These are phyloP conservation scores for Lachnellula suecica DNA, from an alignment of 2,329 filamentous ascomycete species.

Conservation along the genomic window DNA sequence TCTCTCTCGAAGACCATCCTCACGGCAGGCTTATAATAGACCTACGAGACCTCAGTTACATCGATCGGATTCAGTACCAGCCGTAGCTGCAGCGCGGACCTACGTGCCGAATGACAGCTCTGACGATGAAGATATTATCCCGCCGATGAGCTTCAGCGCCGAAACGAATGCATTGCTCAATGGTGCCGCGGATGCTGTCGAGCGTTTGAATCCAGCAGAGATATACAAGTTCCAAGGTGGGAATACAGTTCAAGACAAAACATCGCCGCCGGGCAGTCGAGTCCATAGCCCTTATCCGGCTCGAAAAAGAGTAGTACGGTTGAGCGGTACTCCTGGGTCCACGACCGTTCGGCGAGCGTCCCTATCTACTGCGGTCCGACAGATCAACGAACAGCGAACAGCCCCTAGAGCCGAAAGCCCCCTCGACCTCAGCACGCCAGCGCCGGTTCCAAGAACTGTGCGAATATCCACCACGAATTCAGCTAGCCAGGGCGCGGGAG, in stretches of 20 bases:
- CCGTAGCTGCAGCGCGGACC: conserved; percentile 38
- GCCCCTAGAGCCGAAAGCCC: conserved; percentile 26
- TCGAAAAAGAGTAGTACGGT: conserved; percentile 29
- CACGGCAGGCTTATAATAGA: conserved; percentile 51
- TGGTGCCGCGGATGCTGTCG: conserved; percentile 45
- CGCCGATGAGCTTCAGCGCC: conserved; percentile 84
- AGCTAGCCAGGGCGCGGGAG: conserved; percentile 22
- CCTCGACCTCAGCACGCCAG: conserved; percentile 32
- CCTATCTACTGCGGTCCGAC: conserved; percentile 26
- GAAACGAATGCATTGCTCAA: conserved; percentile 83
- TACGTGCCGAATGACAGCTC: conserved; percentile 76
- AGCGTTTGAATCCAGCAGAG: conserved; percentile 18
- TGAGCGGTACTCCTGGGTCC: conserved; percentile 32
- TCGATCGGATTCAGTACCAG: conserved; percentile 15
- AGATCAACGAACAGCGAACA: conserved; percentile 20
- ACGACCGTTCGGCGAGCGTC: conserved; percentile 25
- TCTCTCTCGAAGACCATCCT: conserved; percentile 51
- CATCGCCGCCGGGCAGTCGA: conserved; percentile 15
- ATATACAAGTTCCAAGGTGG: conserved; percentile 15
- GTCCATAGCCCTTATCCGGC: conserved; percentile 30
- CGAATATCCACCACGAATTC: conserved; percentile 28
- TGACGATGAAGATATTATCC: conserved; percentile 88
- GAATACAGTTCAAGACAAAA: conserved; percentile 6
- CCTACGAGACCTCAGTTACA: conserved; percentile 43
- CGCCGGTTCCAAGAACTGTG: conserved; percentile 28